phyloP scores from a whole-genome alignment of 73 alveolate species.

The Diophrys sp. region DNA sequence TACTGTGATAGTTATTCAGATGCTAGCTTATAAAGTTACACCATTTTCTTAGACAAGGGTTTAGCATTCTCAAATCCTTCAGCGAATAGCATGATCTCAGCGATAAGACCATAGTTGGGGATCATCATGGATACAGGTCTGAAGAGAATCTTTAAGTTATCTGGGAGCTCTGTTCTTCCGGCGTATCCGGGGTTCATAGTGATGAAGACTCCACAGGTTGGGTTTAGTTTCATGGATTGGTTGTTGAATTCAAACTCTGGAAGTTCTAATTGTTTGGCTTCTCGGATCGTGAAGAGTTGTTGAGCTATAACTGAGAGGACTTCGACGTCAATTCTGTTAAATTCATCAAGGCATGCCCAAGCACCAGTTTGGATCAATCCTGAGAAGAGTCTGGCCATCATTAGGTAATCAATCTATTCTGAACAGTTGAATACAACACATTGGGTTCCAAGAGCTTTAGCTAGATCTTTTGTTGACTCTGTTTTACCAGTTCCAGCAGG shows the following conservation, averaged over 20 bases:
- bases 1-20: constrained; percentile 81
- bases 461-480: too few relatives aligned
- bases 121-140: constrained; percentile 98
- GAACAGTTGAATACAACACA: constrained; percentile 99
- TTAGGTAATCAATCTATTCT: constrained; percentile 97
- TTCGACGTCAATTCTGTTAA: constrained; percentile 99
- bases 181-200: constrained; percentile 99
- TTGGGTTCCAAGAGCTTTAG: constrained; percentile 98
- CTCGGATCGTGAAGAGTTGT: constrained; percentile 85
- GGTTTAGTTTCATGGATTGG: constrained; percentile 70
- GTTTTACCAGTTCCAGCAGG: too few relatives aligned
- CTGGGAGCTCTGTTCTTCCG: too few relatives aligned
- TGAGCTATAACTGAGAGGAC: too few relatives aligned
- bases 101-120: constrained; percentile 94
- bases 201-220: constrained; percentile 91
- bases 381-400: constrained; percentile 99
- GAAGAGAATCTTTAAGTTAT: constrained; percentile 85
- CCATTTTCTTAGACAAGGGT: constrained; percentile 76
- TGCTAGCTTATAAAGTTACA: constrained; percentile 82
- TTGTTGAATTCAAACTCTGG: constrained; percentile 57
- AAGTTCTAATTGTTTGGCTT: constrained; percentile 77
- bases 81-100: constrained; percentile 94
- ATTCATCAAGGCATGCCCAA: constrained; percentile 99
- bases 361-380: constrained; percentile 99
- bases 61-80: constrained; percentile 95